phyloP scores from a whole-genome alignment of 805 yeast genomes.

The Barnettozyma vustinii region DNA sequence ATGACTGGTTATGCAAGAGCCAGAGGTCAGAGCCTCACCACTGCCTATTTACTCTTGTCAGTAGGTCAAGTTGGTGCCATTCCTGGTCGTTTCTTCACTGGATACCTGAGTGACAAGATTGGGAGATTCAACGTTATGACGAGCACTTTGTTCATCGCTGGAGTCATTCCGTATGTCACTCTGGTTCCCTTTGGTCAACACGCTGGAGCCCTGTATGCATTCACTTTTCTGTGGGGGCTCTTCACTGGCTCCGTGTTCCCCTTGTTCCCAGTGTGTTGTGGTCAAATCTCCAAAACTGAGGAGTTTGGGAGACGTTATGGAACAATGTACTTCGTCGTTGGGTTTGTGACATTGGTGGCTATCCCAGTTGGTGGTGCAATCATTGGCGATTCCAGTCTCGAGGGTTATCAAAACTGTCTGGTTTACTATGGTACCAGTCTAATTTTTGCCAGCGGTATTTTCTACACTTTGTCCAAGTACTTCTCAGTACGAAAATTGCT shows the following conservation, averaged over 20 bases:
- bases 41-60: conserved; percentile 41
- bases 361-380: conserved; percentile 48
- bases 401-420: conserved; percentile 31
- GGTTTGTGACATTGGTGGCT: conserved; percentile 46
- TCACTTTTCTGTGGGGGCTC: conserved; percentile 46
- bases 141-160: conserved; percentile 26
- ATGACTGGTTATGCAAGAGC: conserved; percentile 45
- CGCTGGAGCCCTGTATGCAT: conserved; percentile 34
- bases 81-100: conserved; percentile 41
- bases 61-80: conserved; percentile 37
- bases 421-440: conserved; percentile 31
- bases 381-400: conserved; percentile 32
- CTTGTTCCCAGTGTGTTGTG: conserved; percentile 52
- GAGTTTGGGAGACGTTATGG: conserved; percentile 51
- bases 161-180: conserved; percentile 29
- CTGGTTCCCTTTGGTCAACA: conserved; percentile 35
- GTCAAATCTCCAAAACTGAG: conserved; percentile 49
- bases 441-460: conserved; percentile 32
- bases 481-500: conserved; percentile 35
- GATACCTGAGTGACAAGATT: conserved; percentile 34
- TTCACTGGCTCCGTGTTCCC: conserved; percentile 50
- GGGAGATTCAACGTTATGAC: conserved; percentile 54
- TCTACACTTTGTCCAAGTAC: conserved; percentile 41
- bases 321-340: conserved; percentile 52
- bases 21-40: conserved; percentile 35